A percentile compares a stretch with the other conserved stretches of the same genome.
These are phyloP conservation scores for Phytophthora citrophthora DNA, from an alignment of 352 stramenopile genomes.

Conservation along the genomic window DNA sequence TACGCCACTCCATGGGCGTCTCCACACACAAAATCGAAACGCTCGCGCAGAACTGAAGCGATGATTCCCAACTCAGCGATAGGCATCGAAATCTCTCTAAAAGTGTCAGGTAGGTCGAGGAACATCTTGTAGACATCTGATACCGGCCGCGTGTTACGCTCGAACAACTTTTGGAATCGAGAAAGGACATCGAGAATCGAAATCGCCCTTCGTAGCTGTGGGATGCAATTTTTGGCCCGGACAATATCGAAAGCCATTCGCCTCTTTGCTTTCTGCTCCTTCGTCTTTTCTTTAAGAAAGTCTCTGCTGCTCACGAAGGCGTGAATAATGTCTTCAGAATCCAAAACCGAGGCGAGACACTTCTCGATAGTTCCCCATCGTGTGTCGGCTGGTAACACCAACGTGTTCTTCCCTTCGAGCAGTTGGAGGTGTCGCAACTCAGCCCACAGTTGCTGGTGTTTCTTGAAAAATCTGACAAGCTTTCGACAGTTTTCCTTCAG, in stretches of 20 bases:
- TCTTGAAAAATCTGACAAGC: slow-evolving; percentile 9
- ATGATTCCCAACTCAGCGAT: neutral
- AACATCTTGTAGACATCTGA: slow-evolving; percentile 13
- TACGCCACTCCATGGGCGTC: neutral
- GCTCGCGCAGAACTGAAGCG: neutral
- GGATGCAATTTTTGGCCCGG: too few species aligned
- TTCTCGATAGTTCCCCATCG: too few species aligned
- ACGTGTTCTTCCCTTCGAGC: too few species aligned
- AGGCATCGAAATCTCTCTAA: neutral
- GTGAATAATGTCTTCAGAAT: too few species aligned
- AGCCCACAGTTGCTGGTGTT: slow-evolving; percentile 11
- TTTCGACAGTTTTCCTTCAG: neutral
- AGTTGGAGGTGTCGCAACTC: neutral
- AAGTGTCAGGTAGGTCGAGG: neutral
- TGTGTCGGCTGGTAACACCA: too few species aligned
- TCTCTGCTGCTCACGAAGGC: too few species aligned
- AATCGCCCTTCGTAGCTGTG: too few species aligned
- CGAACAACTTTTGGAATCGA: slow-evolving; percentile 1
- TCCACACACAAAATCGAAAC: neutral
- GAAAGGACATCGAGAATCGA: too few species aligned
- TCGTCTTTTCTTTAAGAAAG: too few species aligned
- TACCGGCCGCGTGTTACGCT: neutral
- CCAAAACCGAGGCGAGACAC: too few species aligned
- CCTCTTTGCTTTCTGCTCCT: too few species aligned
- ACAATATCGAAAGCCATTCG: too few species aligned